Base-by-base conservation (phyloP, 257 asterid genomes). In the Nicotiana obtusifolia region DNA sequence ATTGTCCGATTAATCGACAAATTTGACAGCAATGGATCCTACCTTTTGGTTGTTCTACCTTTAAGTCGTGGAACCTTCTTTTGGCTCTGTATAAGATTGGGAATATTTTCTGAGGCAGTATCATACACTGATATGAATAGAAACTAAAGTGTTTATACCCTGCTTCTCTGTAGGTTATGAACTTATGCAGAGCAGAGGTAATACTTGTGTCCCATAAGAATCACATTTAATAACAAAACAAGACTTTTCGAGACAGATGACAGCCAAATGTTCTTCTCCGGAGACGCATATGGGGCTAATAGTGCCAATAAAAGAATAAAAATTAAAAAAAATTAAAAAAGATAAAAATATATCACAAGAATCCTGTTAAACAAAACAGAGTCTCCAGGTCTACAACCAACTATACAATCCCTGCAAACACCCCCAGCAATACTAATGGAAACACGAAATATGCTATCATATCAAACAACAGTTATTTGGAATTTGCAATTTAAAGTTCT, bases 381-480 rank as follows among this genome's bases (percentile, higher is more conserved):
- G 41, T 73, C 79, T 73, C 62, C 2, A 15, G 19, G 57, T 52
- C 57, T 52, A 52, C 57, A 52, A 52, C 57, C 57, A 26, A 49
- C 79, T 73, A 73, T 73, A 73, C 79, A 73, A 73, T 73, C 57
- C 54, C 79, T 47, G 79, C 61, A 73, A 73, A 49, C 79, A 47
- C 19, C 37, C 57, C 41, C 61, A 17, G 52, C 44, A 24, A 47
- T 31, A 73, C 79, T 73, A 73, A 47, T 24, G 7, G 79, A 47
- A 73, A 73, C 79, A 73, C 8, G 62, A 73, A 47, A 73, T 60
- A 73, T 73, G 62, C 79, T 73, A 8, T 49, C n/a, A 41, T 73
- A 73, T 47, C 44, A 73, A 73, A 73, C 62, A 24, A 73, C 79
- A 1, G 79, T 73, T 73, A 73, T 24, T 73, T 8, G 79, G 41